Base-by-base conservation (phyloP, 177 flowering plant genomes). In the Vitis hybrid region DNA sequence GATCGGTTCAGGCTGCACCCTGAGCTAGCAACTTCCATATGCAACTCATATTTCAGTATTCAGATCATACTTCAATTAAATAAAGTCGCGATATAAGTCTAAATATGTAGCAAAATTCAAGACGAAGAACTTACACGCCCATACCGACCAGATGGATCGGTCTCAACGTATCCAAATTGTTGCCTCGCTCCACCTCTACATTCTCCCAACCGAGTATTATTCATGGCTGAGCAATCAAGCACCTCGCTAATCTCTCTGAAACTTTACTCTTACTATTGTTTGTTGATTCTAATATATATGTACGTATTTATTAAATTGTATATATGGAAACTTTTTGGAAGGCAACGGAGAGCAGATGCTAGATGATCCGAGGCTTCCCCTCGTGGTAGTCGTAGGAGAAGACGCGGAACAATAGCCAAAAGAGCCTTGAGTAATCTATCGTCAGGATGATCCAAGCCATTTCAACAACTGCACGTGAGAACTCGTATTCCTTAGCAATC, bases 101-200 rank as follows among this genome's bases (percentile, higher is more conserved):
- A 40, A 40, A 40, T 40, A 40, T 40, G 46, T 40, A 40, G 7
- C 46, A 40, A 59, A 46, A 9, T 60, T 56, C 9, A 2, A 62
- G 64, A 54, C 4, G 27, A 40, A 46, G 62, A 64, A 86, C 94
- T 83, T 85, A 94, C 98, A 40, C 98, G 97, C 51, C 97, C 97
- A 74, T 92, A 94, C 1, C 98, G 98, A 68, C 94, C 89, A 21
- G 94, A 82, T 10, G 98, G 97, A 77, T 94, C 98, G 13, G 81
- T 84, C 76, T 94, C 98, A 27, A 81, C 80, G 69, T 91, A 91
- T 1, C 70, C 84, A 61, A 16, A 52, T 70, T 58, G 76, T 18
- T 52, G 14, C 49, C 60, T 70, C 12, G 12, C 74, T 64, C 80
- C 81, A 19, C 67, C 81, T 15, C 49, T 49, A 8, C 63, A 54